Base-by-base conservation (phyloP, 208 protist genomes). In the Trypanosoma boissoni region DNA sequence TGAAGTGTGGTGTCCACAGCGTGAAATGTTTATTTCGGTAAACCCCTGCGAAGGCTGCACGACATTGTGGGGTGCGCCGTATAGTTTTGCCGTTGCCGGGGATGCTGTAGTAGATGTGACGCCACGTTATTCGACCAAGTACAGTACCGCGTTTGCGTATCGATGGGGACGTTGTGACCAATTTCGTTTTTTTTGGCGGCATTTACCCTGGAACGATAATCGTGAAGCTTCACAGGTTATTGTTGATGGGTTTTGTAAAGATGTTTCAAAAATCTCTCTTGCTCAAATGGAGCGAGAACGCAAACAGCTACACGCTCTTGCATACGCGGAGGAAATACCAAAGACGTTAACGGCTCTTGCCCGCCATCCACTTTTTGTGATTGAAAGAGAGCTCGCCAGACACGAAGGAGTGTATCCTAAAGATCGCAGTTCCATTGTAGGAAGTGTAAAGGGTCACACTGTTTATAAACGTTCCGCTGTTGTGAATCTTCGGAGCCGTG, bases 391-490 rank as follows among this genome's bases (percentile, higher is more conserved):
- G 28, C 64, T 94, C 8, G 76, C 78, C 4, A 76, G 86, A 1
- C 69, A 86, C 58, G 90, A 96, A 43, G 90, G 78, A 18, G 54
- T 96, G 14, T 92, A 85, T 65, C 90, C 90, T 0, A 92, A 92
- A 51, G 83, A 93, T 56, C 59, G 61, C 3, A 82, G 37, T 18
- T 91, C 81, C 8, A 88, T 76, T 20, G 83, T 92, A 26, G 90
- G 90, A 1, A 87, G 75, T 58, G 83, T 96, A 14, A 88, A 91
- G 57, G 86, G 85, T 18, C 78, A 90, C 57, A 64, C 74, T 29
- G 90, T 96, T 44, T 96, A 90, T 73, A 96, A 96, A 64, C 76
- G 84, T 52, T 88, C 82, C 42, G 86, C 86, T 2, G 74, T 96
- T 29, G 84, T 90, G 4, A 77, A 68, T 46, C 54, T 96, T 36